These are phyloP conservation scores for Metschnikowia shivogae DNA, from an alignment of 805 yeast genomes.

Conservation along the genomic window DNA sequence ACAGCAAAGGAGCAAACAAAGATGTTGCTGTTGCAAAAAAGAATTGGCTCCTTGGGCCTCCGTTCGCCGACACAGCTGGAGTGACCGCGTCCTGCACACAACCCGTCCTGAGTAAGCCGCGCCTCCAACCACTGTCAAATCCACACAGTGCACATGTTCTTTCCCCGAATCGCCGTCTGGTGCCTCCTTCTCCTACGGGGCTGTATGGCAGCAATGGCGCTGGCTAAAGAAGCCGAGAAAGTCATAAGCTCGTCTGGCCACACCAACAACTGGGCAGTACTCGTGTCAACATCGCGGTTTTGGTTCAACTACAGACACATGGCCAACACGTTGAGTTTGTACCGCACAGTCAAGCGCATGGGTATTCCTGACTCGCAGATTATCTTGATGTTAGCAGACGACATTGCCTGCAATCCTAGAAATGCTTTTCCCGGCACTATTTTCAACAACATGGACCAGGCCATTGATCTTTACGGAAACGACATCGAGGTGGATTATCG, in stretches of 20 bases:
- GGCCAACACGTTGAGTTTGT: slow-evolving; percentile 93
- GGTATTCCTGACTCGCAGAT: slow-evolving; percentile 99
- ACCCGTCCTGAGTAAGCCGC: background rate
- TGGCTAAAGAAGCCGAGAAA: slow-evolving; percentile 9
- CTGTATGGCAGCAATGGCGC: slow-evolving; percentile 1
- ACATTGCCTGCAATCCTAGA: slow-evolving; percentile 94
- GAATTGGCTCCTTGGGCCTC: background rate
- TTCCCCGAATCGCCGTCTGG: background rate
- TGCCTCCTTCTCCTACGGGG: background rate
- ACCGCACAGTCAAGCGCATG: slow-evolving; percentile 89
- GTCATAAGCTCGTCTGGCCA: slow-evolving; percentile 43
- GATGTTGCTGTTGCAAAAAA: background rate
- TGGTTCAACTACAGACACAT: slow-evolving; percentile 99
- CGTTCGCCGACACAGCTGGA: too few relatives aligned
- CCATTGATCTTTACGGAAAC: slow-evolving; percentile 89
- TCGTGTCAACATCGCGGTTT: slow-evolving; percentile 92
- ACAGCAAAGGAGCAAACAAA: slow-evolving; percentile 2
- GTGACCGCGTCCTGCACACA: background rate
- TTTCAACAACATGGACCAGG: slow-evolving; percentile 89
- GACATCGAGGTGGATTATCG: slow-evolving; percentile 93
- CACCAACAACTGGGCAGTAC: slow-evolving; percentile 75
- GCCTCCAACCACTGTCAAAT: background rate
- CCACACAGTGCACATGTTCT: background rate
- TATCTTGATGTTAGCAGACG: slow-evolving; percentile 93
- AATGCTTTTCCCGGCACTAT: slow-evolving; percentile 96